Conservation (phyloP, 2,329 filamentous ascomycete genomes). For the Cladosporium colombiae region DNA sequence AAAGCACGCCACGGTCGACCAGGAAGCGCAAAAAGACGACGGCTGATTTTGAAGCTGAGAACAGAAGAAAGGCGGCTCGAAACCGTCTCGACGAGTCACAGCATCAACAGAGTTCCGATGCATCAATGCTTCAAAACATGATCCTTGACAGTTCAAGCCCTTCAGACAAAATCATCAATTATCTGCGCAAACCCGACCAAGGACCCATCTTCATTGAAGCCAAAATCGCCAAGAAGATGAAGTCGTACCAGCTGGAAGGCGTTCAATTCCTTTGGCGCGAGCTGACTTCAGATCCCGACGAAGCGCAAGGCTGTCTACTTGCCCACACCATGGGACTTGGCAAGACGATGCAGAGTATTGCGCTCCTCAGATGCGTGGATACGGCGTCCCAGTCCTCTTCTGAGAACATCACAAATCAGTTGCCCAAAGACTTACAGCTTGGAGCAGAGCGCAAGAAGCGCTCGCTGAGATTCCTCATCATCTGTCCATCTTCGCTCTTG, state of each 20-base stretch:
- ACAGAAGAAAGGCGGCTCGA: constrained; percentile 25
- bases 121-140: constrained; percentile 28
- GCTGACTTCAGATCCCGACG: constrained; percentile 59
- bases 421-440: constrained; percentile 62
- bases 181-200: constrained; percentile 61
- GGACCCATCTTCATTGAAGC: constrained; percentile 65
- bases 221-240: constrained; percentile 66
- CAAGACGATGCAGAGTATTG: constrained; percentile 87
- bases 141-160: neutral
- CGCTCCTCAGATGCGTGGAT: constrained; percentile 73
- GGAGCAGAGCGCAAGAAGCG: constrained; percentile 35
- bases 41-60: constrained; percentile 22
- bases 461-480: constrained; percentile 64
- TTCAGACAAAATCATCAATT: constrained; percentile 62
- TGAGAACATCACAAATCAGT: constrained; percentile 59
- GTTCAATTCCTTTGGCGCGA: constrained; percentile 90
- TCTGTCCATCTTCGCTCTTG: constrained; percentile 74
- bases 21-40: constrained; percentile 15
- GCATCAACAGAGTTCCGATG: constrained; percentile 22
- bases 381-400: constrained; percentile 65
- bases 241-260: constrained; percentile 77
- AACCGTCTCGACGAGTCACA: constrained; percentile 24
- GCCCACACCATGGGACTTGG: constrained; percentile 91
- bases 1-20: neutral
- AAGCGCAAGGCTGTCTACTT: constrained; percentile 73